Percentiles rank a stretch among this genome's conserved stretches.
Conservation (phyloP, 139 green algal species). For the Tetraselmis chui region DNA sequence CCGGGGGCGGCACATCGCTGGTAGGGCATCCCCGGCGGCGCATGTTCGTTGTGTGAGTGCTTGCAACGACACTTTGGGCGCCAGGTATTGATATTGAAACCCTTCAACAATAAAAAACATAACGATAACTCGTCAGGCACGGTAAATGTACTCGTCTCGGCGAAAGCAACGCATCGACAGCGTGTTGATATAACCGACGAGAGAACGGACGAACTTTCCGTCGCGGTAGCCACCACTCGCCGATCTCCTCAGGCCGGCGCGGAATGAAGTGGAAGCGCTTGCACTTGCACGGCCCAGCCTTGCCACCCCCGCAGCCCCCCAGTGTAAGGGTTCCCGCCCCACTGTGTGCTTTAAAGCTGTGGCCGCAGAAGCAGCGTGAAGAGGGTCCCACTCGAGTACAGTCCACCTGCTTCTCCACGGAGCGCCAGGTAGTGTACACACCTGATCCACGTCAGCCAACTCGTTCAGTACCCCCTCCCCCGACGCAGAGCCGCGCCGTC, state of each 20-base stretch:
- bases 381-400: slow-evolving; percentile 36
- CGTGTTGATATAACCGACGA: no score
- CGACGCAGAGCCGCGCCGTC: no score
- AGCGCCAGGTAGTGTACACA: slow-evolving; percentile 13
- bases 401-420: slow-evolving; percentile 14
- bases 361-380: slow-evolving; percentile 41
- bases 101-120: no score
- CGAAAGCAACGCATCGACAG: no score
- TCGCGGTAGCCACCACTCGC: slow-evolving; percentile 46
- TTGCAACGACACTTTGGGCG: slow-evolving; percentile 40
- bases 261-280: slow-evolving; percentile 7
- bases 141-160: no score
- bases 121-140: no score
- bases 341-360: slow-evolving; percentile 24
- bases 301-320: background rate
- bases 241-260: slow-evolving; percentile 42
- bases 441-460: no score
- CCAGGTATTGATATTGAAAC: slow-evolving; percentile 49
- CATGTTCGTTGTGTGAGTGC: slow-evolving; percentile 36
- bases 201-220: slow-evolving; percentile 30
- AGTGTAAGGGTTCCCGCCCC: background rate
- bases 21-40: slow-evolving; percentile 7
- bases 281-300: background rate
- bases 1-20: background rate
- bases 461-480: no score